Evolutionary conservation across 2,329 filamentous ascomycete genomes (phyloP).

Genomic region (Penicillium freii): DNA sequence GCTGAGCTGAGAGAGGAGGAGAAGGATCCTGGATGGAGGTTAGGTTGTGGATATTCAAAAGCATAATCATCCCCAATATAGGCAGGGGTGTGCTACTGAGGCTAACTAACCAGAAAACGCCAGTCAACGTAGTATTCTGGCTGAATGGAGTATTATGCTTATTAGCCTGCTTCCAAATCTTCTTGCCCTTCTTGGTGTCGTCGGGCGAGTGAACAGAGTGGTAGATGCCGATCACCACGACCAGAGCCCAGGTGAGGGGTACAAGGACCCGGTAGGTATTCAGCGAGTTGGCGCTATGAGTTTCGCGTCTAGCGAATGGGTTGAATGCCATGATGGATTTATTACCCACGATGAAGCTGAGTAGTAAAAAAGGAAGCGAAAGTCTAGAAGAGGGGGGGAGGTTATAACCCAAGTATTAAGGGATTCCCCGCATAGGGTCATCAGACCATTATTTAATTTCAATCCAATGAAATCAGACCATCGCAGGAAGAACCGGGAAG

Average conservation of each 20-base stretch:
- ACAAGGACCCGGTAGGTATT: conserved; percentile 74
- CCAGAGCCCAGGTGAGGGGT: conserved; percentile 69
- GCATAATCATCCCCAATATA: not conserved
- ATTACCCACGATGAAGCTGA: not conserved
- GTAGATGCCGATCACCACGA: conserved; percentile 70
- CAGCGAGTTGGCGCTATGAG: conserved; percentile 61
- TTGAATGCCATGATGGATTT: conserved; percentile 51
- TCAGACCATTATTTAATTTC: not conserved
- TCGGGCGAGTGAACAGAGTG: conserved; percentile 66
- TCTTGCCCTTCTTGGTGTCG: conserved; percentile 60
- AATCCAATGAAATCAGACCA: not conserved
- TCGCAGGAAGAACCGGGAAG: not conserved
- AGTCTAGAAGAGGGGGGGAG: not conserved
- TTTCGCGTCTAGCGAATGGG: conserved; percentile 70
- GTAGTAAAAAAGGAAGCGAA: not conserved
- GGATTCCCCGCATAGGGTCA: conserved; percentile 2
- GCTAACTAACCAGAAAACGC: conserved; percentile 70
- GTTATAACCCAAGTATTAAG: not conserved
- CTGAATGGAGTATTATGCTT: conserved; percentile 69
- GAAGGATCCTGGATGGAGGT: conserved; percentile 56
- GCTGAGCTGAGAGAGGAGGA: conserved; percentile 72
- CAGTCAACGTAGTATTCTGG: conserved; percentile 61
- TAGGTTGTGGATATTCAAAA: not conserved
- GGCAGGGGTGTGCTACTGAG: not conserved
- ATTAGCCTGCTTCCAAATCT: conserved; percentile 73